Conservation (phyloP, 192 early-diverging fungal genomes). For the Coemansia sp. region DNA sequence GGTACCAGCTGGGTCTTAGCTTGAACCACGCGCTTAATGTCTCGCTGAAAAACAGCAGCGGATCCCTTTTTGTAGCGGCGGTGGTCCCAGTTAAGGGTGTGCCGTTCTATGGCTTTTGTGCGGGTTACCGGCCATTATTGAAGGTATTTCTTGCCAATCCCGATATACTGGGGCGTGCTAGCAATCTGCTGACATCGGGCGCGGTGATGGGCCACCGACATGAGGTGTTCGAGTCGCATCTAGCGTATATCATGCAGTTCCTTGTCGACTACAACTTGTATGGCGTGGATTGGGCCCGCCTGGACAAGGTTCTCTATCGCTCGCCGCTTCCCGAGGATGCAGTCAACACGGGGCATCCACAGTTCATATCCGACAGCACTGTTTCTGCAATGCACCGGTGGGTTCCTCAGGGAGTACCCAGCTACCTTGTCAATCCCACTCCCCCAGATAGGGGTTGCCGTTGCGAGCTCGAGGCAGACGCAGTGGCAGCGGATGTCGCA, state of each 20-base stretch:
- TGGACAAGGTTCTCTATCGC: conserved; percentile 51
- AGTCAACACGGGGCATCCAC: no score
- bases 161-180: conserved; percentile 58
- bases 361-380: conserved; percentile 14
- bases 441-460: conserved; percentile 59
- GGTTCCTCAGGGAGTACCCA: conserved; percentile 36
- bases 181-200: conserved; percentile 70
- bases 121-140: conserved; percentile 69
- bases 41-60: conserved; percentile 39
- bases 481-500: conserved; percentile 61
- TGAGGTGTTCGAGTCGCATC: conserved; percentile 81
- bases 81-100: conserved; percentile 76
- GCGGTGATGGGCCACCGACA: conserved; percentile 70
- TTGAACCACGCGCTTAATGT: conserved; percentile 72
- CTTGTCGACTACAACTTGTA: conserved; percentile 85
- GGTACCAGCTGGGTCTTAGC: conserved; percentile 46
- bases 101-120: conserved; percentile 87
- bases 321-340: conserved; percentile 26
- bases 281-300: conserved; percentile 80
- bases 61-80: conserved; percentile 59
- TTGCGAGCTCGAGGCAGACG: conserved; percentile 81
- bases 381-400: conserved; percentile 24
- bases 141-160: conserved; percentile 78
- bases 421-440: conserved; percentile 33
- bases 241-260: conserved; percentile 84